phyloP scores from a whole-genome alignment of 2,329 filamentous ascomycete species.

The Penicillium sp. region DNA sequence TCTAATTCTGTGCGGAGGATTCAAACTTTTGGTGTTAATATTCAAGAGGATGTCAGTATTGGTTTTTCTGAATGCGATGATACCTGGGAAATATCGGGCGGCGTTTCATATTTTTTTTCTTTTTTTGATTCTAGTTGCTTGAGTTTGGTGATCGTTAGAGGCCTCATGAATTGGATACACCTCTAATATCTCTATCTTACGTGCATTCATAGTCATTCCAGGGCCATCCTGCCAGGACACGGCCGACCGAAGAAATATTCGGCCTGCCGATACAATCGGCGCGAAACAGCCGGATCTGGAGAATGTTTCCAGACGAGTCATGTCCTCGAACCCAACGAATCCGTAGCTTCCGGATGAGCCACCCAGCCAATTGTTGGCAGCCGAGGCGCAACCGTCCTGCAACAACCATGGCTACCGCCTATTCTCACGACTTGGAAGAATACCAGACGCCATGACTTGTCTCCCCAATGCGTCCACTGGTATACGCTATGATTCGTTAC shows the following conservation, averaged over 20 bases:
- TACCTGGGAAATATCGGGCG: slow-evolving; percentile 8
- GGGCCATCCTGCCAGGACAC: background rate
- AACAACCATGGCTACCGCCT: slow-evolving; percentile 5
- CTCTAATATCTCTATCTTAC: background rate
- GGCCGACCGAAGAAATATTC: background rate
- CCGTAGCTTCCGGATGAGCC: background rate
- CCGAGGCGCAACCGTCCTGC: background rate
- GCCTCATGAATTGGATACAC: background rate
- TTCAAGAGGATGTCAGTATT: background rate
- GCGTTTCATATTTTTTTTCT: slow-evolving; percentile 1
- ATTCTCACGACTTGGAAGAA: slow-evolving; percentile 12
- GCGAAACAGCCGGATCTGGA: background rate
- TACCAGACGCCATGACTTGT: background rate
- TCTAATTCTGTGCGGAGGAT: slow-evolving; percentile 12
- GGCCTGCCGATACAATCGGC: slow-evolving; percentile 1
- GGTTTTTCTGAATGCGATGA: slow-evolving; percentile 5
- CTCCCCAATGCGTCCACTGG: background rate
- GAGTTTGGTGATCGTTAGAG: background rate
- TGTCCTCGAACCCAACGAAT: background rate
- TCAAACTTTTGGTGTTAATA: background rate
- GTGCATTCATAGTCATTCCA: background rate
- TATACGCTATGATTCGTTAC: background rate
- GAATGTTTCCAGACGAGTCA: background rate
- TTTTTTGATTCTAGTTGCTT: background rate
- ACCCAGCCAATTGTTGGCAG: background rate